Percentiles rank a stretch among this genome's conserved stretches.
phyloP scores from a whole-genome alignment of 768 basidiomycete genomes.

The Flagelloscypha sp. region DNA sequence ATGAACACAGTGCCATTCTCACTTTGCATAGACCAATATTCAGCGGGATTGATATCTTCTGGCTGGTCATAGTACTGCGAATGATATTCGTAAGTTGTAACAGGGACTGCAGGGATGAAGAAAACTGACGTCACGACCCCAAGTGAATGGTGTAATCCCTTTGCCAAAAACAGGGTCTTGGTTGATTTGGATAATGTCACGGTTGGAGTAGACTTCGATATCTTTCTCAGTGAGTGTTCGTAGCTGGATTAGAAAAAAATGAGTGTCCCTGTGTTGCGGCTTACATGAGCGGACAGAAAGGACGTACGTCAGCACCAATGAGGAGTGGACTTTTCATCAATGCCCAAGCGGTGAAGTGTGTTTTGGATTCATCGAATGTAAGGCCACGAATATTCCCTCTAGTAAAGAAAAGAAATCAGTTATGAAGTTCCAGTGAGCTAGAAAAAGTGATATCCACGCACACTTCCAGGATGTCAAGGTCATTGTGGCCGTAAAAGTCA shows the following conservation, averaged over 20 bases:
- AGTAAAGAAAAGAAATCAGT: conserved; percentile 3
- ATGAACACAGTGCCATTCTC: conserved; percentile 61
- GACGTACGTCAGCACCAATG: conserved; percentile 38
- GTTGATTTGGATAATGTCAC: conserved; percentile 40
- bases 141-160: conserved; percentile 39
- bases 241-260: too few relatives aligned
- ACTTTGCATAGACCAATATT: conserved; percentile 63
- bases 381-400: conserved; percentile 61
- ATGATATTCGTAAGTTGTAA: too few relatives aligned
- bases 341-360: conserved; percentile 69
- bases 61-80: too few relatives aligned
- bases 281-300: too few relatives aligned
- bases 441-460: conserved; percentile 18
- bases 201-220: conserved; percentile 34
- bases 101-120: not conserved
- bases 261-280: too few relatives aligned
- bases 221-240: conserved; percentile 26
- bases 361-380: conserved; percentile 54
- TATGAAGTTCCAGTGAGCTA: conserved; percentile 1
- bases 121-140: conserved; percentile 39
- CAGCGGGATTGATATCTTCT: too few relatives aligned
- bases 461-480: conserved; percentile 63
- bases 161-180: conserved; percentile 38
- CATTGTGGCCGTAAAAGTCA: conserved; percentile 62
- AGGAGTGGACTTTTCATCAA: conserved; percentile 62